Evolutionary conservation across 2,329 filamentous ascomycete genomes (phyloP).

Genomic region (Sporothrix curviconia): DNA sequence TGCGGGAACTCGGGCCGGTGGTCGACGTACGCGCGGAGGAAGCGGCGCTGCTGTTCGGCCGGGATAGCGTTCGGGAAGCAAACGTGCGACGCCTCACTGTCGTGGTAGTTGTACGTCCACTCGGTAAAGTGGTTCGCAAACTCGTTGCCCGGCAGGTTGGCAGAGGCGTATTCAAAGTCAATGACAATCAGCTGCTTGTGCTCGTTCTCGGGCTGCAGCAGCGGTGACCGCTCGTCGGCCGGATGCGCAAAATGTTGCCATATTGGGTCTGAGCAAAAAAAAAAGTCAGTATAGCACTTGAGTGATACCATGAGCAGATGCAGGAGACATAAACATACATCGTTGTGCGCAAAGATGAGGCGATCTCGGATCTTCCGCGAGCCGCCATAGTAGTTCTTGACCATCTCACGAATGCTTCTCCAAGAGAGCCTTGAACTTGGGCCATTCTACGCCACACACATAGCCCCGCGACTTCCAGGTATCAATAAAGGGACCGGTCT

Average conservation of each 20-base stretch:
- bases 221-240: constrained; percentile 70
- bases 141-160: constrained; percentile 78
- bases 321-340: constrained; percentile 53
- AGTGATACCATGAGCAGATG: too few species aligned
- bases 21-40: constrained; percentile 78
- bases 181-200: constrained; percentile 97
- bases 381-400: constrained; percentile 67
- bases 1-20: constrained; percentile 67
- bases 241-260: constrained; percentile 81
- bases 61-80: constrained; percentile 70
- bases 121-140: constrained; percentile 98
- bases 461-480: constrained; percentile 65
- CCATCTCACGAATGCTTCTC: constrained; percentile 69
- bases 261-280: constrained; percentile 74
- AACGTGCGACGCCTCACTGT: constrained; percentile 54
- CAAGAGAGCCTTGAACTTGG: constrained; percentile 65
- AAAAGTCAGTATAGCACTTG: too few species aligned
- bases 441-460: constrained; percentile 80
- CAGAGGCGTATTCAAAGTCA: constrained; percentile 94
- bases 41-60: constrained; percentile 72
- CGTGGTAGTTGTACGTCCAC: constrained; percentile 97
- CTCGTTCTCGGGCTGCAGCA: constrained; percentile 81
- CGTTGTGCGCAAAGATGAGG: constrained; percentile 94
- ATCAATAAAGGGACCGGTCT: constrained; percentile 23
- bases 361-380: constrained; percentile 59